These are phyloP conservation scores for Nephelium lappaceum DNA, from an alignment of 345 rosid species.

Conservation along the genomic window DNA sequence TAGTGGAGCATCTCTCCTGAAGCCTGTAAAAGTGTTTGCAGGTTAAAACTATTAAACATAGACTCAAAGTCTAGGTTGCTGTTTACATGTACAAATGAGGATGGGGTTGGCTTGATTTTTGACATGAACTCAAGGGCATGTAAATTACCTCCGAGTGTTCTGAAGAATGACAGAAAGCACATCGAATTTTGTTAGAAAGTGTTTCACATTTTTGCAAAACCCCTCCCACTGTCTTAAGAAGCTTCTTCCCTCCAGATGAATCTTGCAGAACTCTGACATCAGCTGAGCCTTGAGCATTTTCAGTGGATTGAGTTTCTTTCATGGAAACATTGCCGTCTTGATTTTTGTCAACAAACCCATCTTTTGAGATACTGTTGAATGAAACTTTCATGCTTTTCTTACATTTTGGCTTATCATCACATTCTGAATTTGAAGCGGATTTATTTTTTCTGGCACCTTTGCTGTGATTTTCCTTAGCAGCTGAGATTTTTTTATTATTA, in stretches of 20 bases:
- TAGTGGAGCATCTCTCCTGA: constrained; percentile 88
- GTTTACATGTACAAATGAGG: neutral
- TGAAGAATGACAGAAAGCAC: constrained; percentile 83
- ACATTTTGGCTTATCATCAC: constrained; percentile 15
- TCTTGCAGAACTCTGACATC: constrained; percentile 23
- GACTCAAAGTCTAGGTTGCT: neutral
- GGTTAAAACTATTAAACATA: constrained; percentile 6
- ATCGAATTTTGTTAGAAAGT: constrained; percentile 29
- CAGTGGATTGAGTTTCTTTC: constrained; percentile 21
- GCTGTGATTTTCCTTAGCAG: constrained; percentile 10
- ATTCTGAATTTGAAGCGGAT: constrained; percentile 27
- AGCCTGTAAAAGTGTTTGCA: constrained; percentile 46
- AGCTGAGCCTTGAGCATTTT: constrained; percentile 24
- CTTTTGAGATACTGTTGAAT: constrained; percentile 21
- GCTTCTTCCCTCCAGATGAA: constrained; percentile 29
- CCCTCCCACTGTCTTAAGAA: constrained; percentile 20
- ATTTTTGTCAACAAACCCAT: constrained; percentile 23
- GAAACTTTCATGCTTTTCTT: constrained; percentile 34
- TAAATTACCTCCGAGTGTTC: constrained; percentile 67
- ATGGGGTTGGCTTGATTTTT: neutral
- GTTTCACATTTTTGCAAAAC: constrained; percentile 44
- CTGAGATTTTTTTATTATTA: constrained; percentile 12
- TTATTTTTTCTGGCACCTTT: constrained; percentile 25
- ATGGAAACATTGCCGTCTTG: constrained; percentile 21
- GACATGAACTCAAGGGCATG: constrained; percentile 14